Percentiles rank a stretch among this genome's conserved stretches.
phyloP scores from a whole-genome alignment of 192 early-diverging fungal genomes.

The Podila minutissima region DNA sequence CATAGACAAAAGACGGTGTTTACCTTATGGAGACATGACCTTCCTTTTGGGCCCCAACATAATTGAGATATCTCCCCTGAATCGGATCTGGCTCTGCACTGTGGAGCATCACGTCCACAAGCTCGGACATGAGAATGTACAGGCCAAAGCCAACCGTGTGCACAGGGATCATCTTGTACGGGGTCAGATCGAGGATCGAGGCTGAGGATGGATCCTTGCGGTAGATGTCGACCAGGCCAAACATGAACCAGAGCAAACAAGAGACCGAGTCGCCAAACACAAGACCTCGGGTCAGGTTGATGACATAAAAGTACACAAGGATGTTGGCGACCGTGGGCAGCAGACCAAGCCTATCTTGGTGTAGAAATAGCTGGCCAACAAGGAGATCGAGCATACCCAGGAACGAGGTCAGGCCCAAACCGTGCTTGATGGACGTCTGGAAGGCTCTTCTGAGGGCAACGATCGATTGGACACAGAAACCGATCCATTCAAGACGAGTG shows the following conservation, averaged over 20 bases:
- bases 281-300: conserved; percentile 44
- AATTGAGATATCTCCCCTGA: conserved; percentile 43
- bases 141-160: conserved; percentile 51
- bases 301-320: conserved; percentile 52
- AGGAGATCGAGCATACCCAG: conserved; percentile 49
- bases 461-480: conserved; percentile 47
- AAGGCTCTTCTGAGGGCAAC: conserved; percentile 41
- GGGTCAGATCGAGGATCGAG: conserved; percentile 39
- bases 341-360: conserved; percentile 43
- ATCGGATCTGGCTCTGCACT: conserved; percentile 41
- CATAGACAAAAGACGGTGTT: conserved; percentile 4
- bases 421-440: conserved; percentile 49
- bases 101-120: conserved; percentile 52
- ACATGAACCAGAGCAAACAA: conserved; percentile 44
- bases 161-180: conserved; percentile 45
- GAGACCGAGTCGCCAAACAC: conserved; percentile 52
- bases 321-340: conserved; percentile 52
- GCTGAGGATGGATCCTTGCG: conserved; percentile 39
- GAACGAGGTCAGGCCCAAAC: conserved; percentile 44
- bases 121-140: conserved; percentile 50
- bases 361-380: conserved; percentile 44
- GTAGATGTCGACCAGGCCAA: conserved; percentile 49
- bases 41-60: conserved; percentile 38
- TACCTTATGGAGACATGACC: conserved; percentile 39
- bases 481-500: conserved; percentile 52